Base-by-base conservation (phyloP, 805 yeast species). In the Jamesozyma jinghongensis region DNA sequence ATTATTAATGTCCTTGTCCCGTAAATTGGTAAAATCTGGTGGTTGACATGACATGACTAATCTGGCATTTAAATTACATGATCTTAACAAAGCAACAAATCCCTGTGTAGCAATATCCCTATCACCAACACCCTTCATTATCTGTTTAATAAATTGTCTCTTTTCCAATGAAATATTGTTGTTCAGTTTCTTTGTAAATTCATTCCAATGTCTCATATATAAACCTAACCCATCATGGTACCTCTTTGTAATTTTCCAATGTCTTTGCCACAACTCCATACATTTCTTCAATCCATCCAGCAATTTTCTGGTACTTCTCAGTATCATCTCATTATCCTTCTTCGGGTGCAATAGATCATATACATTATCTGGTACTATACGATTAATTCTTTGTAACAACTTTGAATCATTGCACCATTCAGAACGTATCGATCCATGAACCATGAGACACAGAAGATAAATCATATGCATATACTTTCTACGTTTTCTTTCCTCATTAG, bases 101-200 rank as follows among this genome's bases (percentile, higher is more conserved):
- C 95, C 97, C 53, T 85, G 95, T 0, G 92, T 87, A 0, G 82
- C 81, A 5, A 85, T 42, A 55, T 90, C 97, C 27, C 83, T 60
- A 2, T 85, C 75, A 0, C 97, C 98, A 14, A 69, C 58, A 19
- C 74, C 73, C 13, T 64, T 54, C 2, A 56, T 40, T 0, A 84
- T 56, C 14, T 66, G 53, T 17, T 60, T 59, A 5, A 57, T 52
- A 51, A 83, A 85, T 34, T 65, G 63, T 2, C 54, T 52, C 26
- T 68, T 61, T 0, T 66, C 59, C 13, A 74, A 26, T 14, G 29
- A 53, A 49, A 30, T 47, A 10, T 51, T 38, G 43, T 50, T 22
- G 43, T 43, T 45, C 38, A 34, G 22, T 34, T 11, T 17, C 10
- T 7, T 40, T n/a, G 35, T 40, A 46, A 12, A 73, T 29, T 75